Evolutionary conservation across 352 stramenopile genomes (phyloP).

Genomic region (Pythium graminicola): DNA sequence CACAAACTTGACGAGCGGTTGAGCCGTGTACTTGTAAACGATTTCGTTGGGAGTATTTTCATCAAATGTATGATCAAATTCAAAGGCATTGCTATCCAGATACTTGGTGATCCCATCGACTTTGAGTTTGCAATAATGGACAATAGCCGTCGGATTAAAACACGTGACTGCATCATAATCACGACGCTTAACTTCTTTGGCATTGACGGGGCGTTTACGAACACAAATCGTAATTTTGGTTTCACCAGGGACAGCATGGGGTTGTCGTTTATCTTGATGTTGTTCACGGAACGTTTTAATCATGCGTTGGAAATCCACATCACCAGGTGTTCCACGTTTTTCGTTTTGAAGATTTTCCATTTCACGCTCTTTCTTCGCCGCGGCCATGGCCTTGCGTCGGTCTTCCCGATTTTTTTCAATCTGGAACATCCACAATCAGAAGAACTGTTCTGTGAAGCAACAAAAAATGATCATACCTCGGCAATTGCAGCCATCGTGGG

Average conservation of each 20-base stretch:
- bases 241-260: constrained; percentile 42
- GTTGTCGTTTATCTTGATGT: constrained; percentile 46
- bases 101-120: constrained; percentile 99
- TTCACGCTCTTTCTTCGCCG: constrained; percentile 81
- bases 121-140: constrained; percentile 97
- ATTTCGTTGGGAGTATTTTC: constrained; percentile 89
- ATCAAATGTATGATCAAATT: constrained; percentile 91
- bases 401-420: constrained; percentile 85
- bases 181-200: constrained; percentile 82
- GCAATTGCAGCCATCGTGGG: constrained; percentile 67
- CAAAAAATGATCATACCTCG: constrained; percentile 22
- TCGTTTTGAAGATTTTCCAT: constrained; percentile 78
- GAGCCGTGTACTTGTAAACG: constrained; percentile 89
- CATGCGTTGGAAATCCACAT: constrained; percentile 91
- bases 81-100: constrained; percentile 95
- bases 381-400: constrained; percentile 74
- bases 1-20: constrained; percentile 94
- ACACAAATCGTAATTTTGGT: constrained; percentile 95
- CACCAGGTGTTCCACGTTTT: constrained; percentile 68
- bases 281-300: constrained; percentile 82
- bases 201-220: constrained; percentile 93
- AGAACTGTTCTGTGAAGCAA: background rate
- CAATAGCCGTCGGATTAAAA: constrained; percentile 89
- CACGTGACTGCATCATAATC: constrained; percentile 97
- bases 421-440: constrained; percentile 19